Evolutionary conservation across 371 early-diverging fungal genomes (phyloP), one percentile per base, ranked within the genome.

Genomic region (Mortierella sp.): DNA sequence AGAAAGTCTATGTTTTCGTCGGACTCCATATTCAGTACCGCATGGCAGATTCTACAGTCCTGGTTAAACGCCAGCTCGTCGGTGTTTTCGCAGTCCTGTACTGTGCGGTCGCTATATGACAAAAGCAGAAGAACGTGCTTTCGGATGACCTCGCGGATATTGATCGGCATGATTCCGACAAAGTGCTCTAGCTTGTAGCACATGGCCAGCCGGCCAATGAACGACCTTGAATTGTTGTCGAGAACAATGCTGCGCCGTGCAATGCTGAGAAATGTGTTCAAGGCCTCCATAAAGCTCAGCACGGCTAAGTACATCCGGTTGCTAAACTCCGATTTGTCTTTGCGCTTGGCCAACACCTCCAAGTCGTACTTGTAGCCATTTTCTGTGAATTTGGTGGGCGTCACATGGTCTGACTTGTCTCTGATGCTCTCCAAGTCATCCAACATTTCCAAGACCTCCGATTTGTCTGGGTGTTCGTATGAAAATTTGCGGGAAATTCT

Each of bases 231-330:
- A 68, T 73, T 28, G 55, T 65, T 65, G 73, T 78, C 79, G 79
- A 78, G 74, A 78, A 78, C 79, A 78, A 54, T 73, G 73, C 74
- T 73, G 74, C 74, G 79, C 73, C 31, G 54, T 74, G 79, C 16
- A 78, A 78, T 78, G 79, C 68, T 73, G 55, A 31, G 6, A 78
- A 78, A 78, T 78, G 57, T 45, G 68, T 70, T 57, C 54, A 78
- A 42, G 74, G 79, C 79, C 73, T 73, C 70, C 79, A 73, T 73
- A 70, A 44, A 78, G 79, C 55, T 78, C 55, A 73, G 74, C 68
- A 78, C 79, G 73, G 79, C 79, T 34, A 78, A 73, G 79, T 78
- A 78, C 79, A 78, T 78, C 74, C 79, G 79, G 70, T 78, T 78
- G 79, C 79, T 78, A 73, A 68, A 78, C 68, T 73, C 79, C 70